Evolutionary conservation across 108 stramenopile species (phyloP), one percentile per base, ranked within the genome.

Genomic region (Nitzschia sp.): DNA sequence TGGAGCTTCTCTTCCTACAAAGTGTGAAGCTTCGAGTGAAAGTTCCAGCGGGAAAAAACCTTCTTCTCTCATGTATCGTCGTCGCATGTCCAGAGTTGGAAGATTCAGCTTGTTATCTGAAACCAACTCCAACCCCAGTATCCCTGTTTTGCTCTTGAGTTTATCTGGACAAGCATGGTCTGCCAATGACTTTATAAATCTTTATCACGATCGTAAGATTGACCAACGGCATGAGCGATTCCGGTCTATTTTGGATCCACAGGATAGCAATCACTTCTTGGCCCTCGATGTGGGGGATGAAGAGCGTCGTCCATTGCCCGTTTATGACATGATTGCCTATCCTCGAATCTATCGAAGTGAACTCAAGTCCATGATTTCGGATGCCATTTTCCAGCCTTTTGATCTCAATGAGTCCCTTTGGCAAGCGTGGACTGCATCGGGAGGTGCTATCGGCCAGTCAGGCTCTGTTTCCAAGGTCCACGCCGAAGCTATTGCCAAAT

Each of bases 41-140:
- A 12, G 15, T 15, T 25, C n/a, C 8, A 12, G n/a, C 38, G n/a
- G 34, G 2, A 40, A n/a, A 14, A 1, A 2, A 1, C 43, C n/a
- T 1, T 1, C 40, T 2, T 22, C 61, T 15, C 43, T 12, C 8
- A 21, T n/a, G 19, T 63, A 15, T 43, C 51, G 57, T 7, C 73
- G 73, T 12, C 67, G 66, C 83, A 92, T 91, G 87, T 91, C 93
- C 24, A 85, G 81, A 22, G 83, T 94, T 38, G 93, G 93, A 26
- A 70, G 88, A 40, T 92, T 94, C 63, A 85, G 87, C 11, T 43
- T 88, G 11, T 53, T 83, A 51, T 86, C 87, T 3, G 82, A 90
- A 67, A 87, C 93, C 1, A 29, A 22, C 0, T 29, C 53, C 21
- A 94, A 94, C 76, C 90, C 82, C 7, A 83, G 82, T 21, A 72